A percentile compares a stretch with the other conserved stretches of the same genome.
Conservation (phyloP, 768 basidiomycete genomes). For the Fistulinella prunicolor region DNA sequence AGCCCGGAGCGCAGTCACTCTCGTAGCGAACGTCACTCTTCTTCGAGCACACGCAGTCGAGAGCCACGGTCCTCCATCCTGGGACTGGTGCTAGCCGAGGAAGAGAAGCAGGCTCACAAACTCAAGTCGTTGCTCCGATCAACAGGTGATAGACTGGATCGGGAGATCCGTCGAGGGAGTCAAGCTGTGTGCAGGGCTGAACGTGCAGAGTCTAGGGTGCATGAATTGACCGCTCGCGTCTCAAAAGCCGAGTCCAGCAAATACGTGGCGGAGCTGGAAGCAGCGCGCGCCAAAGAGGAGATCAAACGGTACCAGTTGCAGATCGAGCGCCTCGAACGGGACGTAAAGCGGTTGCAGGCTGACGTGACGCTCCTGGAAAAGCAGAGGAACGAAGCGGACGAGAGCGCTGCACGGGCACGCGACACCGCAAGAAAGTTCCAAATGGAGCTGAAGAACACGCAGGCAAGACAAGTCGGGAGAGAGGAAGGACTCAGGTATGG, state of each 20-base stretch:
- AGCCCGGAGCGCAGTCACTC: constrained; percentile 26
- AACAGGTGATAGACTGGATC: constrained; percentile 53
- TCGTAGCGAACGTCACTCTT: constrained; percentile 31
- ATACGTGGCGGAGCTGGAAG: constrained; percentile 38
- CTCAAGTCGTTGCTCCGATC: constrained; percentile 51
- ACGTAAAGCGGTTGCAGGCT: constrained; percentile 36
- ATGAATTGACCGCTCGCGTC: constrained; percentile 38
- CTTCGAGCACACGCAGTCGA: constrained; percentile 39
- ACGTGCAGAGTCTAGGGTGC: constrained; percentile 47
- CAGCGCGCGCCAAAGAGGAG: constrained; percentile 44
- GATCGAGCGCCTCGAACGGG: constrained; percentile 45
- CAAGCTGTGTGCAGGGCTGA: constrained; percentile 50
- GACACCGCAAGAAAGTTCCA: constrained; percentile 44
- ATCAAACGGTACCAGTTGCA: constrained; percentile 45
- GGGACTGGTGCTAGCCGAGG: constrained; percentile 46
- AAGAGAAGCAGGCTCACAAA: constrained; percentile 55
- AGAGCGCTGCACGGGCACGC: constrained; percentile 40
- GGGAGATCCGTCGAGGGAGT: constrained; percentile 54
- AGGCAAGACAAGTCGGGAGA: constrained; percentile 41
- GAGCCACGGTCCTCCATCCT: constrained; percentile 40
- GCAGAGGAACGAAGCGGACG: constrained; percentile 41
- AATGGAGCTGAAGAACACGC: constrained; percentile 41
- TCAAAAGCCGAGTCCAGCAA: constrained; percentile 42
- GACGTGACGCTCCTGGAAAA: constrained; percentile 35
- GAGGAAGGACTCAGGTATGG: constrained; percentile 42